A percentile compares a stretch with the other conserved stretches of the same genome.
phyloP scores from a whole-genome alignment of 192 early-diverging fungal species.

The Podochytrium sp. region DNA sequence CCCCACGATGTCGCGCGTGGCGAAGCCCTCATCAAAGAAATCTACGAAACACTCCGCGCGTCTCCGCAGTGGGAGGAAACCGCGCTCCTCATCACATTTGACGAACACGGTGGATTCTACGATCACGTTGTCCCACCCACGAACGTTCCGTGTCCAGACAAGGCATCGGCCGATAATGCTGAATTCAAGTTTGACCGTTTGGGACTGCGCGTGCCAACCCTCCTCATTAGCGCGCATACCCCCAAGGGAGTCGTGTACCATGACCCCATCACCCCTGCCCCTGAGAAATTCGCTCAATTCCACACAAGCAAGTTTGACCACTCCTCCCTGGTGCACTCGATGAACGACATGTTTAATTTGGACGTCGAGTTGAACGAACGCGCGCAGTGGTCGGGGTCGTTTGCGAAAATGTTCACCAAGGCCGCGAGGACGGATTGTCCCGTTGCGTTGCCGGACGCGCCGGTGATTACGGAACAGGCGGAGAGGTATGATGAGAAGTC shows the following conservation, averaged over 20 bases:
- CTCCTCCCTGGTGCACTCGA: conserved; percentile 50
- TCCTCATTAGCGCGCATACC: conserved; percentile 52
- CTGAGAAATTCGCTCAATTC: conserved; percentile 21
- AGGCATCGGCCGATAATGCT: neutral
- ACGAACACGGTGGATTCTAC: conserved; percentile 57
- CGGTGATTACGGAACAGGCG: neutral
- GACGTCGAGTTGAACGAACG: conserved; percentile 7
- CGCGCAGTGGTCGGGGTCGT: conserved; percentile 34
- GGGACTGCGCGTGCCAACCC: conserved; percentile 55
- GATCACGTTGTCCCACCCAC: conserved; percentile 55
- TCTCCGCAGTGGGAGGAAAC: conserved; percentile 56
- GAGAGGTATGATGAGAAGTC: conserved; percentile 4
- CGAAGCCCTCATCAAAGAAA: conserved; percentile 37
- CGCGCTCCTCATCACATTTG: conserved; percentile 53
- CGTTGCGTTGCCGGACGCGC: conserved; percentile 19
- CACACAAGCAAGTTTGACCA: conserved; percentile 46
- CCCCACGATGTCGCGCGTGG: conserved; percentile 35
- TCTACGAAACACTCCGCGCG: conserved; percentile 54
- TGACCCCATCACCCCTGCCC: conserved; percentile 19
- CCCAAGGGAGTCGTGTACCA: conserved; percentile 38
- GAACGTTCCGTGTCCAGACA: conserved; percentile 53
- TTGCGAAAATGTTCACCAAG: conserved; percentile 24
- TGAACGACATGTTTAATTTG: conserved; percentile 39
- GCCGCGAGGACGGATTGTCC: conserved; percentile 26
- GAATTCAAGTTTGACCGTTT: conserved; percentile 54